Percentiles rank a stretch among this genome's conserved stretches.
Conservation (phyloP, 225 moss, liverwort and hornwort genomes). For the Pleurozium schreberi region DNA sequence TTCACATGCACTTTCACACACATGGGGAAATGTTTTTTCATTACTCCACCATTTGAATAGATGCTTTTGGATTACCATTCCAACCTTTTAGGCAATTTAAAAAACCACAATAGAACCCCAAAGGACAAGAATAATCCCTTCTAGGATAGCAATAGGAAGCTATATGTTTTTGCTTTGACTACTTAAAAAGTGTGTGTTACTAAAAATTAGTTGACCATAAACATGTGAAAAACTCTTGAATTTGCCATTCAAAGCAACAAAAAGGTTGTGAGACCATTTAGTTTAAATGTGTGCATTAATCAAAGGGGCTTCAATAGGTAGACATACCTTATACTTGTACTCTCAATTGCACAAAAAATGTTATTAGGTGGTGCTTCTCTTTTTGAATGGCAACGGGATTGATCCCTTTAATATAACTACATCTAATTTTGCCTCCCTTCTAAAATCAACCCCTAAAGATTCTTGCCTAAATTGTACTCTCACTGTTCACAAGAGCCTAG, state of each 20-base stretch:
- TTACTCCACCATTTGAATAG: neutral
- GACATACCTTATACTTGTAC: too few species aligned
- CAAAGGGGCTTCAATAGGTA: neutral
- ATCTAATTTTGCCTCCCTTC: neutral
- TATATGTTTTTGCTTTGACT: neutral
- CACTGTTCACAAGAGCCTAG: accelerated
- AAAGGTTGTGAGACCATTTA: accelerated
- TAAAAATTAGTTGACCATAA: neutral
- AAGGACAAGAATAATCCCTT: neutral
- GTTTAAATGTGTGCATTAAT: accelerated
- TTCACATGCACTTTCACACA: too few species aligned
- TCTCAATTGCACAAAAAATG: accelerated
- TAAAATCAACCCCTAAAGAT: neutral
- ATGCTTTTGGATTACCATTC: neutral
- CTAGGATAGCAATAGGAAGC: neutral
- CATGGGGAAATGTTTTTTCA: too few species aligned
- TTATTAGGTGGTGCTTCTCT: accelerated
- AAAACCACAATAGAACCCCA: neutral
- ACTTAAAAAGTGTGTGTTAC: too few species aligned
- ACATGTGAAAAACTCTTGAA: accelerated
- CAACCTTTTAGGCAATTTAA: accelerated
- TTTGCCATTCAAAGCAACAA: neutral
- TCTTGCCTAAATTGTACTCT: neutral
- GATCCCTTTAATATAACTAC: neutral
- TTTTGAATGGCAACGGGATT: neutral